A percentile compares a stretch with the other conserved stretches of the same genome.
Evolutionary conservation across 192 early-diverging fungal species (phyloP).

Genomic region (Anaeromyces robustus): DNA sequence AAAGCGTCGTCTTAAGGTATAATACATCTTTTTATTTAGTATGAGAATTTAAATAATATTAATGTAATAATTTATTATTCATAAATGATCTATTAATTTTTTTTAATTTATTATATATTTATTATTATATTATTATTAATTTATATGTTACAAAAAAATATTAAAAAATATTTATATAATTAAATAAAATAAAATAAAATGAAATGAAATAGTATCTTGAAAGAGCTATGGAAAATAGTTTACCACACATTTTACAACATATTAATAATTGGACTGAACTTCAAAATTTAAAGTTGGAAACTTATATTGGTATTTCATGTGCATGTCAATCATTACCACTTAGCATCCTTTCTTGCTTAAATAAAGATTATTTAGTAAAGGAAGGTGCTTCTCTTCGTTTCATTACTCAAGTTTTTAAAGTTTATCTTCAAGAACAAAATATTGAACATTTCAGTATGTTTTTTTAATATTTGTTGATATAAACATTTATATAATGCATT

Average conservation of each 20-base stretch:
- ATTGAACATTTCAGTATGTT: slow-evolving; percentile 46
- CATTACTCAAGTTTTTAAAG: slow-evolving; percentile 64
- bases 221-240: slow-evolving; percentile 65
- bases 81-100: background rate
- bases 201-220: slow-evolving; percentile 68
- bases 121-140: no score
- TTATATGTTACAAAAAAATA: no score
- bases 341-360: slow-evolving; percentile 54
- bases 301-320: slow-evolving; percentile 57
- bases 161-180: no score
- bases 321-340: slow-evolving; percentile 49
- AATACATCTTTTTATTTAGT: no score
- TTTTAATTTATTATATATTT: background rate
- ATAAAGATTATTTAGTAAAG: slow-evolving; percentile 91
- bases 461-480: no score
- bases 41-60: no score
- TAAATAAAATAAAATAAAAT: no score
- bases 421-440: slow-evolving; percentile 56
- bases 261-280: slow-evolving; percentile 73
- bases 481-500: no score
- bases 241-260: slow-evolving; percentile 70
- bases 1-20: slow-evolving; percentile 5
- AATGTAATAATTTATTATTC: no score
- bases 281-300: slow-evolving; percentile 66
- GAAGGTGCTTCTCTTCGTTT: slow-evolving; percentile 77